phyloP scores from a whole-genome alignment of 2,329 filamentous ascomycete species.

The Thielaviopsis ethacetica region DNA sequence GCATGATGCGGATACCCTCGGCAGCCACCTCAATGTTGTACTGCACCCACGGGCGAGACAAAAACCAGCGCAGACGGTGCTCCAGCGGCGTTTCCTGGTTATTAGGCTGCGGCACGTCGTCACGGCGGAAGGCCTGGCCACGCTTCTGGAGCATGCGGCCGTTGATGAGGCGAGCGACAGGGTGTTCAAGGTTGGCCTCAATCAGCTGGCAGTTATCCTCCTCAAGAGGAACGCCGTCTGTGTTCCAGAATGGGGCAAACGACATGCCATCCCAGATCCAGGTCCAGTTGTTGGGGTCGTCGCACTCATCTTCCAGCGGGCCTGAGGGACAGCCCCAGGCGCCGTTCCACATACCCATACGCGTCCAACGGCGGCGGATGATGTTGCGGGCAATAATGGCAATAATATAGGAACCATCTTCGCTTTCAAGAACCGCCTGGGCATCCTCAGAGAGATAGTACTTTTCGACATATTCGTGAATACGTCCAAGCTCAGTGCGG shows the following conservation, averaged over 20 bases:
- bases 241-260: neutral
- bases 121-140: neutral
- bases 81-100: neutral
- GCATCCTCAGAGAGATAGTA: neutral
- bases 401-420: neutral
- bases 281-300: constrained; percentile 1
- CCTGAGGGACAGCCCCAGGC: constrained; percentile 4
- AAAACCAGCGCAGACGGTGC: neutral
- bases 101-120: neutral
- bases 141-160: neutral
- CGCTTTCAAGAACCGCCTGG: neutral
- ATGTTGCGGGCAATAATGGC: constrained; percentile 6
- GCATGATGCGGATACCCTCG: constrained; percentile 3
- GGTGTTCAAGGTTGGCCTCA: constrained; percentile 1
- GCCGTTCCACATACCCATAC: constrained; percentile 7
- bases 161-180: constrained; percentile 1
- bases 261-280: constrained; percentile 8
- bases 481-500: neutral
- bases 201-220: neutral
- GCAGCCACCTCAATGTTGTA: neutral
- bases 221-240: neutral
- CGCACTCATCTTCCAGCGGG: neutral
- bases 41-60: constrained; percentile 10
- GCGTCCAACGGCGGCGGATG: constrained; percentile 6
- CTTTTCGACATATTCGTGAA: neutral